A percentile compares a stretch with the other conserved stretches of the same genome.
These are phyloP conservation scores for Cladophialophora carrionii DNA, from an alignment of 2,329 filamentous ascomycete species.

Conservation along the genomic window DNA sequence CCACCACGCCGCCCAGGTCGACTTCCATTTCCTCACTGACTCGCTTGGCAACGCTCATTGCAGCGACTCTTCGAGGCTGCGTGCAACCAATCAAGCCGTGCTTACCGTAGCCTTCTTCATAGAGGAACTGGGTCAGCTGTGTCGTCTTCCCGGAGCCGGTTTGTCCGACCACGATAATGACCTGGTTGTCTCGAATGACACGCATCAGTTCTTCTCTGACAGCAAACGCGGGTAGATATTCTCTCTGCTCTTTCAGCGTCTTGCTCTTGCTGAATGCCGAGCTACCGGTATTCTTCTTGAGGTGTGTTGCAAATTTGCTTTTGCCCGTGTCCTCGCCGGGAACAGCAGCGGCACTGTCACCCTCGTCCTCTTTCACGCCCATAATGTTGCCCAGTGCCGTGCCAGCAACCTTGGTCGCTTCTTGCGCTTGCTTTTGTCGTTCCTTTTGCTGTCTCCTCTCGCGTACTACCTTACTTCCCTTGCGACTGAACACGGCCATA, in stretches of 20 bases:
- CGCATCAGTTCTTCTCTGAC: constrained; percentile 89
- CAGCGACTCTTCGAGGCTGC: constrained; percentile 92
- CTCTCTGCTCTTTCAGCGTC: constrained; percentile 83
- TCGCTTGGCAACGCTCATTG: constrained; percentile 97
- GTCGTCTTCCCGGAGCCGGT: constrained; percentile 98
- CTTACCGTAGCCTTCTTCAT: constrained; percentile 87
- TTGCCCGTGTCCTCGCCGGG: constrained; percentile 70
- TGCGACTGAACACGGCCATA: constrained; percentile 96
- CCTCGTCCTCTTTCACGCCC: constrained; percentile 88
- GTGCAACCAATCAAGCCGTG: constrained; percentile 92
- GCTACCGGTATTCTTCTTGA: constrained; percentile 80
- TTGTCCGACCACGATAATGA: constrained; percentile 94
- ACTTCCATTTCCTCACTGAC: constrained; percentile 99
- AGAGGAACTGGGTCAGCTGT: constrained; percentile 91
- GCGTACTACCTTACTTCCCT: constrained; percentile 89
- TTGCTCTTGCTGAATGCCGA: constrained; percentile 95
- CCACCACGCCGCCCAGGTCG: constrained; percentile 80
- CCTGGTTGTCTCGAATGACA: constrained; percentile 94
- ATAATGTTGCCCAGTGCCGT: constrained; percentile 93
- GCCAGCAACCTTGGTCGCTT: constrained; percentile 89
- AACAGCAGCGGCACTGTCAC: constrained; percentile 79
- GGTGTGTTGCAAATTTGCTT: constrained; percentile 84
- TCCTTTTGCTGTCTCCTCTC: constrained; percentile 91
- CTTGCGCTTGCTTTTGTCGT: constrained; percentile 88
- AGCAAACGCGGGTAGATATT: constrained; percentile 93